A percentile compares a stretch with the other conserved stretches of the same genome.
phyloP scores from a whole-genome alignment of 805 yeast species.

The Pichia sporocuriosa region DNA sequence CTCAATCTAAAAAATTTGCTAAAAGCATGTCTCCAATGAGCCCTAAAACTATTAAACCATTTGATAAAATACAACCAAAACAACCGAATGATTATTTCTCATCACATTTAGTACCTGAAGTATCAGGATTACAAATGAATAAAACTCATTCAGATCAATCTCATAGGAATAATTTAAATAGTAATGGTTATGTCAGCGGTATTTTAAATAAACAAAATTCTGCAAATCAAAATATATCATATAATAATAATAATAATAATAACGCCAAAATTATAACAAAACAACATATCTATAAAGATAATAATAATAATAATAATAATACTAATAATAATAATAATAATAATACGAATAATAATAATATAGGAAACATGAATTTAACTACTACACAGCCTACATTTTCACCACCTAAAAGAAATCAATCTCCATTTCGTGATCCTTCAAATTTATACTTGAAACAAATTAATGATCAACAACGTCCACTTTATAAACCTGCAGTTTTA shows the following conservation, averaged over 20 bases:
- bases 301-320: not conserved
- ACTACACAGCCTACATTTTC: conserved; percentile 1
- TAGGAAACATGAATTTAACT: not conserved
- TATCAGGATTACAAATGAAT: no score
- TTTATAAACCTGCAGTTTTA: conserved; percentile 87
- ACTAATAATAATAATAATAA: not conserved
- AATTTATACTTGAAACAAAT: conserved; percentile 55
- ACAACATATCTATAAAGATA: no score
- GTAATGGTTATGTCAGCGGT: no score
- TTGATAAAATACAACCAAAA: conserved; percentile 1
- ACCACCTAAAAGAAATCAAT: conserved; percentile 6
- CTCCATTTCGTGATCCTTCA: conserved; percentile 25
- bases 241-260: not conserved
- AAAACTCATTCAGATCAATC: not conserved
- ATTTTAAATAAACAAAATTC: no score
- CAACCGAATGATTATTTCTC: not conserved
- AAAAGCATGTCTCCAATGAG: conserved; percentile 13
- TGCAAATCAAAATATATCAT: no score
- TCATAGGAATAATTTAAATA: not conserved
- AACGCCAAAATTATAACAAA: not conserved
- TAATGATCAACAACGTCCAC: conserved; percentile 74
- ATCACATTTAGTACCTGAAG: not conserved
- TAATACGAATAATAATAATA: not conserved
- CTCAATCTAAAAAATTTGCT: not conserved
- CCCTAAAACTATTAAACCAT: conserved; percentile 5